These are phyloP conservation scores for Fusarium tanahbumbuense DNA, from an alignment of 2,329 filamentous ascomycete species.

Conservation along the genomic window DNA sequence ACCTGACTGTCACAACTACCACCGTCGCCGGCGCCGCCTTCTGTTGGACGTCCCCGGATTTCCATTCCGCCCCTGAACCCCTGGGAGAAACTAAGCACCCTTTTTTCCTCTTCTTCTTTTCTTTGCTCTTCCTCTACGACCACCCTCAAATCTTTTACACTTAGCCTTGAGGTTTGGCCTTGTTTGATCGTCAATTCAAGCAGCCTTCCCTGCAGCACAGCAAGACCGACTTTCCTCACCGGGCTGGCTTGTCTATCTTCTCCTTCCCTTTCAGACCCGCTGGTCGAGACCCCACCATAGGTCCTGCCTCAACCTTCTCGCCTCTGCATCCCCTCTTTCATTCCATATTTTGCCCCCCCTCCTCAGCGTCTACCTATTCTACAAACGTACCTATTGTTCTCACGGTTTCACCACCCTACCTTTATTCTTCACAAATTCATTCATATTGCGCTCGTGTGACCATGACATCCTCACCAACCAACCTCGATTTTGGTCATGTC, in stretches of 20 bases:
- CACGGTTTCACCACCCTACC: constrained; percentile 12
- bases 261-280: constrained; percentile 12
- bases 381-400: neutral
- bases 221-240: neutral
- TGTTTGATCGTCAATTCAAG: constrained; percentile 10
- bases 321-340: constrained; percentile 16
- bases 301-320: constrained; percentile 1
- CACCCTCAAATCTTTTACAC: neutral
- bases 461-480: constrained; percentile 52
- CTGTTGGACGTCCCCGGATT: constrained; percentile 36
- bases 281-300: constrained; percentile 16
- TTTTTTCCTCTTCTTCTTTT: neutral
- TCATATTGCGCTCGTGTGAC: constrained; percentile 30
- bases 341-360: constrained; percentile 9
- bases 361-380: constrained; percentile 7
- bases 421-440: constrained; percentile 17
- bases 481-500: constrained; percentile 58
- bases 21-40: constrained; percentile 43
- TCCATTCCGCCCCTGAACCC: constrained; percentile 36
- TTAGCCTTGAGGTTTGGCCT: constrained; percentile 11
- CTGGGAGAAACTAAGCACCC: constrained; percentile 30
- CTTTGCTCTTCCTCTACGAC: neutral
- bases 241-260: neutral
- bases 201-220: neutral
- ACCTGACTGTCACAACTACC: constrained; percentile 12